Evolutionary conservation across 306 rosid species (phyloP).

Genomic region (Cucumis melo): DNA sequence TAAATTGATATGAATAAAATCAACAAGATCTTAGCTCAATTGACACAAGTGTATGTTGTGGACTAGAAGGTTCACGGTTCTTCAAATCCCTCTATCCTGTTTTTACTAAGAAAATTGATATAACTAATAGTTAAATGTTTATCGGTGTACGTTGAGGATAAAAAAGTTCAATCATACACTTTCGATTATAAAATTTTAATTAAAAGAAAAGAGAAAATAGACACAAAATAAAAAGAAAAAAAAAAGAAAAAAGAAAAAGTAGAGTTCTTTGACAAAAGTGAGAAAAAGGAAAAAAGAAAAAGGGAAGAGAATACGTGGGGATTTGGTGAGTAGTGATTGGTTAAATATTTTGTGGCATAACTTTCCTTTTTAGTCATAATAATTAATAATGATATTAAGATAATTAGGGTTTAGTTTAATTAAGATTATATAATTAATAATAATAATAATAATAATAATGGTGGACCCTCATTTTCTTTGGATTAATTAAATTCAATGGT

Average conservation of each 20-base stretch:
- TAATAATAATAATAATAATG: neutral
- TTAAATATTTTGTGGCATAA: neutral
- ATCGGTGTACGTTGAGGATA: no score
- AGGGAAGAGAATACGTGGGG: neutral
- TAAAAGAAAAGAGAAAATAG: no score
- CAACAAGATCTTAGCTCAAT: no score
- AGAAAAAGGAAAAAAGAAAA: neutral
- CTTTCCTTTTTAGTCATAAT: neutral
- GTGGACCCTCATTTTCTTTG: conserved; percentile 14
- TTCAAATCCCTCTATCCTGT: no score
- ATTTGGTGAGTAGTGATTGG: conserved; percentile 2
- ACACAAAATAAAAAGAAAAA: neutral
- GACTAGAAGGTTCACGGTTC: no score
- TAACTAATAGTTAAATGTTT: no score
- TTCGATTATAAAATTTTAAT: no score
- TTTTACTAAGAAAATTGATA: no score
- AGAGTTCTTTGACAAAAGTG: neutral
- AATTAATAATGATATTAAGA: neutral
- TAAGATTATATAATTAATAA: no score
- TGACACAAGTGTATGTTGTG: no score
- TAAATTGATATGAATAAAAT: no score
- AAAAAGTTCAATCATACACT: no score
- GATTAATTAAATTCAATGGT: neutral
- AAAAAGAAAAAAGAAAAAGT: neutral
- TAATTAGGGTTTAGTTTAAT: neutral